Evolutionary conservation across 495 filamentous ascomycete species (phyloP), one percentile per base, ranked within the genome.

Genomic region (Penicillium chermesinum): DNA sequence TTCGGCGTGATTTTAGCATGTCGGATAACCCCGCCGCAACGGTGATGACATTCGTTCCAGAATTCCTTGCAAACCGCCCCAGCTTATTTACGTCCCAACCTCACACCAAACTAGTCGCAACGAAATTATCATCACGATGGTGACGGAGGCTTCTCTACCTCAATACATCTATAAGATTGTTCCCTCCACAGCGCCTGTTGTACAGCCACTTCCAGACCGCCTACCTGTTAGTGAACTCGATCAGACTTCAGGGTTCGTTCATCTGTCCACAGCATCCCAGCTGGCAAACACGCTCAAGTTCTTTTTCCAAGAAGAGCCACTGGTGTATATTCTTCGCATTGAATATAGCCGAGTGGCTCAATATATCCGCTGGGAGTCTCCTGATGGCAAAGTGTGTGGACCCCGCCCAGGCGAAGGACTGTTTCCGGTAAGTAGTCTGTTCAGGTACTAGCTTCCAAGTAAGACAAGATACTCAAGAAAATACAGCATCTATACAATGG

Each of bases 241-340:
- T 36, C 42, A 66, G 40, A 47, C 49, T 17, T 68, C 64, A 10
- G 69, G 65, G 34, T 75, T 71, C 37, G 59, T 75, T 38, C 71
- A 75, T 44, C 65, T 75, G 2, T 73, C 70, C 6, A 65, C 57
- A 20, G 62, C 69, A 18, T 54, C 62, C 12, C 71, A 75, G 38
- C 62, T 75, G 3, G 62, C 67, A 30, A 69, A 67, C 30, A 75
- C 71, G 0, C 41, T 75, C 36, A 72, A 95, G 66, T 56, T 85
- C 66, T 52, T 91, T 81, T 48, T 89, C 85, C 53, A 89, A 57
- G 50, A 89, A 78, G 51, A 96, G 69, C 59, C 81, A 65, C 58
- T 89, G 76, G 40, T 90, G 78, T 59, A 95, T 75, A 64, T 91
- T 65, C 64, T 95, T 76, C 52, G 89, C 78, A 64, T 91, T 73